Conservation (phyloP, 331 rosid species). For the Cydonia oblonga region DNA sequence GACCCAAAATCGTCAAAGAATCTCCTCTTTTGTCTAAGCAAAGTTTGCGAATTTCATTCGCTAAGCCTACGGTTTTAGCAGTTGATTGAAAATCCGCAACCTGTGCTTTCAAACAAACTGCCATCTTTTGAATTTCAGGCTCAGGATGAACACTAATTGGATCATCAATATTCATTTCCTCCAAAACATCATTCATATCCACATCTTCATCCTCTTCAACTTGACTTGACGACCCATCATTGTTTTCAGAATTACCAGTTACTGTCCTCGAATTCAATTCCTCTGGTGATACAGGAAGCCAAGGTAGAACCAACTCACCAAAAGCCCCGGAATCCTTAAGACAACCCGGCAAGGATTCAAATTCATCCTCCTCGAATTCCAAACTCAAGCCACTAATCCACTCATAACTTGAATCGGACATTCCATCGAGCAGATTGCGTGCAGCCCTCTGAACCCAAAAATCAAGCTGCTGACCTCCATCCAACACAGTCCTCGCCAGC, state of each 20-base stretch:
- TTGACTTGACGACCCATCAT: background rate
- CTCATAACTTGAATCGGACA: conserved; percentile 13
- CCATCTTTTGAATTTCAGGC: conserved; percentile 12
- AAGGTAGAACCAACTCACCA: conserved; percentile 16
- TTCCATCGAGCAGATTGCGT: conserved; percentile 22
- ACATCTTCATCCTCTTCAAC: conserved; percentile 6
- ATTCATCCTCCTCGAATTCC: conserved; percentile 24
- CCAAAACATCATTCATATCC: conserved; percentile 11
- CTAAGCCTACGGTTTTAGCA: conserved; percentile 10
- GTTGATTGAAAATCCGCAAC: conserved; percentile 13
- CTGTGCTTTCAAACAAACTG: conserved; percentile 9
- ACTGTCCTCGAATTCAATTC: conserved; percentile 3
- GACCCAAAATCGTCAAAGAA: conserved; percentile 10
- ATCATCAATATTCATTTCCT: conserved; percentile 14
- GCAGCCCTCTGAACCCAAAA: conserved; percentile 30
- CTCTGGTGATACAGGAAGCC: conserved; percentile 22
- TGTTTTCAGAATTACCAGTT: background rate
- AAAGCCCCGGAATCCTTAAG: background rate
- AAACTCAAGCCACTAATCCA: conserved; percentile 24
- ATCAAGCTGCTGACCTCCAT: conserved; percentile 2
- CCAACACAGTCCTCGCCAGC: conserved; percentile 16
- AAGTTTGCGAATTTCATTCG: conserved; percentile 19
- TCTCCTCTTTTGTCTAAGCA: conserved; percentile 13
- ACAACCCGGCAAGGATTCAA: conserved; percentile 25
- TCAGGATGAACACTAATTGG: conserved; percentile 7